Base-by-base conservation (phyloP, 2,329 filamentous ascomycete genomes). In the Hymenoscyphus fraxineus region DNA sequence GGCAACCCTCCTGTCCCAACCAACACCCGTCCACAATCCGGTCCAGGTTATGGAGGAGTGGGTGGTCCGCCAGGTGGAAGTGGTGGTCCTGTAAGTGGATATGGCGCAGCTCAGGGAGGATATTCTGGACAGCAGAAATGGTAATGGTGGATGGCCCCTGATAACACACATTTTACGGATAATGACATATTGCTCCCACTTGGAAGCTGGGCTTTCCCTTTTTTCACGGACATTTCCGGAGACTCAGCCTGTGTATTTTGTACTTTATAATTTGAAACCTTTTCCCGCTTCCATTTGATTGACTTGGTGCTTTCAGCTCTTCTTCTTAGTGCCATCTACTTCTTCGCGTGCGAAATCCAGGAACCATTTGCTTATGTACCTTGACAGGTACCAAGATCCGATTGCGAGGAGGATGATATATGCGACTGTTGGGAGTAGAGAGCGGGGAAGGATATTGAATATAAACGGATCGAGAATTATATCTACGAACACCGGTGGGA, bases 381-480 rank as follows among this genome's bases (percentile, higher is more conserved):
- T 69, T 5, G 74, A 67, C 13, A 75, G 40, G 61, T 66, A 69
- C 70, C 72, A 75, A 56, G 72, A 71, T n/a, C 70, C 69, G 62
- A 75, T 67, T 15, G 86, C 85, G 62, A 96, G 82, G 2, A 84
- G 69, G 3, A 82, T 71, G 62, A 96, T 82, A 76, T 93, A 96
- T 41, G 78, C 79, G 13, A 85, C 85, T 1, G 90, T 94, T 22
- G 91, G 88, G 27, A 90, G 73, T 16, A 98, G 80, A 3, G 93
- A 96, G 60, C 81, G 82, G 13, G 95, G 95, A 61, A 98, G 82
- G 16, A 93, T 74, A 78, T 96, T 95, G 73, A 88, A 78, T 51
- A 96, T 66, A 74, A 89, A 98, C 0, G 93, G 93, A 76, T 98
- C 95, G 31, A 99, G 85, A 72, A 97, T 90, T 76, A 88, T 77